Evolutionary conservation across 2,329 filamentous ascomycete genomes (phyloP), one percentile per base, ranked within the genome.

Genomic region (Hypoxylon sp.): DNA sequence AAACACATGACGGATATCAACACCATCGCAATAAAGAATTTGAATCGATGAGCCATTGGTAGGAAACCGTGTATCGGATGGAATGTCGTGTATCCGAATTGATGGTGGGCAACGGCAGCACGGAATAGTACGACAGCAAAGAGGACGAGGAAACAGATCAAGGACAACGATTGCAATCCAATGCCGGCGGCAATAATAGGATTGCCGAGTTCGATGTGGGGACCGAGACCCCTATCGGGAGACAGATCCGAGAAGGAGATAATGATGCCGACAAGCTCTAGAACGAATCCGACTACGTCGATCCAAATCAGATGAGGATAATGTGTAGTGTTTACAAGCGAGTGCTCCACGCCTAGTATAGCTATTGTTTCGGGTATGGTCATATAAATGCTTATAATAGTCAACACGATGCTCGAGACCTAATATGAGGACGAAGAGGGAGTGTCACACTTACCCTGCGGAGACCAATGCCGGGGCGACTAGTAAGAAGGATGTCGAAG

Each of bases 71-170:
- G 64, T 30, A 65, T 62, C 4, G 58, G 65, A 46, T 74, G 71
- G 59, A 75, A 75, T 2, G 73, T 75, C 15, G 73, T 73, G 51
- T 73, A 74, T 43, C 70, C 73, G 43, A 71, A 71, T 17, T 68
- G 56, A 3, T 59, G 67, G 37, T 71, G 66, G 4, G 71, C 64
- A 13, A 56, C 17, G 15, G 66, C 56, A 2, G 73, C 73, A 55
- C 65, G 68, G 15, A 69, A 43, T 52, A 73, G 51, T 5, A 72
- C 68, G 17, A 69, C 48, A 19, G 53, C 62, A 34, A 76, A 71
- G 2, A 74, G 60, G n/a, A 57, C n/a, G 22, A 73, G 48, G 39
- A 72, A 70, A 15, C 59, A 57, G 11, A 66, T 54, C 15, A 76
- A 64, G 17, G 70, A 64, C 6, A 73, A 32, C 4, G 70, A 66